Evolutionary conservation across 208 protist species (phyloP).

Genomic region (Naegleria gruberi): DNA sequence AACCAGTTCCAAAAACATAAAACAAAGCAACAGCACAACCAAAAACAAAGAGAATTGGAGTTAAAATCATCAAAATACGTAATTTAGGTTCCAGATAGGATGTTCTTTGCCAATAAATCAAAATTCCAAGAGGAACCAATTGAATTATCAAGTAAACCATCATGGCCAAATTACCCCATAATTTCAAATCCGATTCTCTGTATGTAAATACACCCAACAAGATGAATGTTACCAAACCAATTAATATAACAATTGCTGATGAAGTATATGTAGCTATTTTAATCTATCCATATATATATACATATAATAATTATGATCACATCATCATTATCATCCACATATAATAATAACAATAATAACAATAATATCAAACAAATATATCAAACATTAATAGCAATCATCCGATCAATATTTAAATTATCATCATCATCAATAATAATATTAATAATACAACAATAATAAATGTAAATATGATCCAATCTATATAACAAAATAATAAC

Average conservation of each 20-base stretch:
- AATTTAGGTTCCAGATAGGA: conserved; percentile 3
- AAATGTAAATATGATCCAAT: background rate
- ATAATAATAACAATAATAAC: no score
- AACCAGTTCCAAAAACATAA: conserved; percentile 1
- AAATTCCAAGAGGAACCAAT: background rate
- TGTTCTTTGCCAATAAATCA: background rate
- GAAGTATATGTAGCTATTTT: background rate
- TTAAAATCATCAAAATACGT: background rate
- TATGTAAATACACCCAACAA: background rate
- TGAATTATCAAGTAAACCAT: background rate
- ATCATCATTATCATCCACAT: no score
- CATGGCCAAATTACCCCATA: background rate
- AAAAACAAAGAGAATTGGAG: background rate
- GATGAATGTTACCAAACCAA: background rate
- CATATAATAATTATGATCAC: no score
- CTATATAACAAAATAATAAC: background rate
- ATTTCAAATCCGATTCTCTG: background rate
- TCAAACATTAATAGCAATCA: background rate
- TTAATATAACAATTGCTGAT: background rate
- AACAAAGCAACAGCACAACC: background rate
- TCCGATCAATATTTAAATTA: no score
- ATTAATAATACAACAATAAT: background rate
- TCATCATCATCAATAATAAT: no score
- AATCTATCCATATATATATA: no score
- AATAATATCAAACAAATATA: background rate